These are phyloP conservation scores for Calocybe cyanea DNA, from an alignment of 768 basidiomycete genomes.

Conservation along the genomic window DNA sequence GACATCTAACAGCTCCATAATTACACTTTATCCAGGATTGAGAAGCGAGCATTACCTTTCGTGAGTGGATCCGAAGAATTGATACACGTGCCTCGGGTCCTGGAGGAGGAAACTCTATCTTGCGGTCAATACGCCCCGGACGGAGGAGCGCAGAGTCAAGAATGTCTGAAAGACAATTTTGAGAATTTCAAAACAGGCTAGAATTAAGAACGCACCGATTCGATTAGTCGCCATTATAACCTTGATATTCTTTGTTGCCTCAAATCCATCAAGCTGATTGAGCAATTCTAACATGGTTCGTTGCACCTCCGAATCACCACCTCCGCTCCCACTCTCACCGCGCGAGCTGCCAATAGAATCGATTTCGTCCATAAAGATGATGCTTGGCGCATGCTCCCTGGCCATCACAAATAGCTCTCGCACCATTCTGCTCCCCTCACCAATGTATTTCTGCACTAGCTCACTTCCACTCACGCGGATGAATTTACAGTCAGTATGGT, in stretches of 20 bases:
- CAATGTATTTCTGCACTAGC: constrained; percentile 97
- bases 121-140: constrained; percentile 91
- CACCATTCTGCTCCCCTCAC: constrained; percentile 95
- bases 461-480: constrained; percentile 94
- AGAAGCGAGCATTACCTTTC: constrained; percentile 55
- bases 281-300: constrained; percentile 87
- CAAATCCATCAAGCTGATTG: constrained; percentile 88
- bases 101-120: constrained; percentile 98
- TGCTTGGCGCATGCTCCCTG: constrained; percentile 92
- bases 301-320: constrained; percentile 87
- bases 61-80: constrained; percentile 95
- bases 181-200: background rate
- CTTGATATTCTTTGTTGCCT: constrained; percentile 98
- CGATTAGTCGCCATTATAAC: constrained; percentile 97
- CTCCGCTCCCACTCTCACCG: constrained; percentile 87
- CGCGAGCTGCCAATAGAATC: constrained; percentile 94
- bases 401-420: constrained; percentile 99
- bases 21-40: too few relatives aligned
- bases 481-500: constrained; percentile 97
- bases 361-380: constrained; percentile 99
- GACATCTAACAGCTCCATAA: constrained; percentile 67
- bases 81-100: constrained; percentile 95
- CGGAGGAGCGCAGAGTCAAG: constrained; percentile 90
- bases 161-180: constrained; percentile 57
- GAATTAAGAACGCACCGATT: constrained; percentile 52